Evolutionary conservation across 306 rosid genomes (phyloP).

Genomic region (Casuarina cunninghamiana): DNA sequence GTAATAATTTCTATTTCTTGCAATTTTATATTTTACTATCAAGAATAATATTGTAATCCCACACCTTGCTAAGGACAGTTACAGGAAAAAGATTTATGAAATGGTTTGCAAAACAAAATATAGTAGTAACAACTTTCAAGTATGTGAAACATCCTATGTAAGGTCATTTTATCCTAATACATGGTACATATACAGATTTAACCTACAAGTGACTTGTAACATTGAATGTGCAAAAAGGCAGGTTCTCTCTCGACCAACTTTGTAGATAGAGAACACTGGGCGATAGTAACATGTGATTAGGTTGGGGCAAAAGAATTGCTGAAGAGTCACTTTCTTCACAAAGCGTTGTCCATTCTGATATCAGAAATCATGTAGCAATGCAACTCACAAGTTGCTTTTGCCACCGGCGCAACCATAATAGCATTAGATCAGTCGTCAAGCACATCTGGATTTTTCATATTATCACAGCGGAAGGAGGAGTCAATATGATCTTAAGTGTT

Average conservation of each 20-base stretch:
- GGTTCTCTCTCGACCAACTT: not conserved
- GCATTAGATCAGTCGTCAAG: too few species aligned
- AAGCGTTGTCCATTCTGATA: not conserved
- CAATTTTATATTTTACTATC: too few species aligned
- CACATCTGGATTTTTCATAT: too few species aligned
- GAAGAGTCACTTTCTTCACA: not conserved
- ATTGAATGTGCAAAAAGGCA: not conserved
- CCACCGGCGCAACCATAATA: not conserved
- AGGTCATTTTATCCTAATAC: not conserved
- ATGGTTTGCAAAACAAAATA: not conserved
- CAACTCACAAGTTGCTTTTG: not conserved
- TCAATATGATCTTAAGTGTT: too few species aligned
- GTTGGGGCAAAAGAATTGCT: not conserved
- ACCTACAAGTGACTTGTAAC: not conserved
- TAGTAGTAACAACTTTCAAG: not conserved
- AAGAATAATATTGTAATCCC: too few species aligned
- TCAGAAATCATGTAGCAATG: not conserved
- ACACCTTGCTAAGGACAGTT: too few species aligned
- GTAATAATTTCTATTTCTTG: too few species aligned
- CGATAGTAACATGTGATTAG: not conserved
- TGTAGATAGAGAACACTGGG: not conserved
- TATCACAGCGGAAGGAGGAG: too few species aligned
- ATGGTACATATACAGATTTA: not conserved
- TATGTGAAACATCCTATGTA: not conserved
- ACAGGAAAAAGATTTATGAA: too few species aligned